Evolutionary conservation across 495 filamentous ascomycete genomes (phyloP), one percentile per base, ranked within the genome.

Genomic region (Hypomontagnella submonticulosa): DNA sequence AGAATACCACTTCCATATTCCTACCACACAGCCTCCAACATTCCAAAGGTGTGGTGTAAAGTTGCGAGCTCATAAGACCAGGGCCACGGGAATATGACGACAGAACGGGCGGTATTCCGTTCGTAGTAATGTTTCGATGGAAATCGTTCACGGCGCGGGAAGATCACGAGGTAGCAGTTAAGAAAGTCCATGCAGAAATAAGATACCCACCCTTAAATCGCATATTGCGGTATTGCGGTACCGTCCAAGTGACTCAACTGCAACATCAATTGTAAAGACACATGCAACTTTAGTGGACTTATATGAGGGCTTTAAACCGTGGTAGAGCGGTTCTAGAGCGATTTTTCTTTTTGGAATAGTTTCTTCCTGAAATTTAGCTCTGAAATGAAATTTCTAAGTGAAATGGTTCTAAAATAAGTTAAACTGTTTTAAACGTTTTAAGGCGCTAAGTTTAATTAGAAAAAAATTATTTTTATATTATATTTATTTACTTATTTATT

Each of bases 151-250:
- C 40, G 19, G 41, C 36, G 43, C 36, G 43, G 44, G 37, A 61
- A 61, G 60, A 69, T 69, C 66, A 69, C 66, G 50, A 69, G 66
- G 64, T 54, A 52, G 48, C 38, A 67, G 53, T 60, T 55, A 2
- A 38, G 19, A 69, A 56, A 63, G 40, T 38, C 41, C 54, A 63
- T 67, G 65, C 65, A 68, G 65, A 59, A 62, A 50, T 53, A 57
- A n/a, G 46, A 30, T 49, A 50, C 59, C 60, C 65, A 68, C 55
- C 42, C 44, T 68, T 36, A 63, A 32, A 54, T 58, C 48, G 57
- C 58, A 60, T 38, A 16, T 49, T 61, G 42, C 37, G 9, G 54
- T 38, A 16, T 49, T 61, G 42, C 37, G 9, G 54, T 64, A 61
- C 56, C 50, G 36, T 20, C 27, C 16, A 63, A 51, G 59, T 56